Conservation (phyloP, 768 basidiomycete species). For the Mycena crocata region DNA sequence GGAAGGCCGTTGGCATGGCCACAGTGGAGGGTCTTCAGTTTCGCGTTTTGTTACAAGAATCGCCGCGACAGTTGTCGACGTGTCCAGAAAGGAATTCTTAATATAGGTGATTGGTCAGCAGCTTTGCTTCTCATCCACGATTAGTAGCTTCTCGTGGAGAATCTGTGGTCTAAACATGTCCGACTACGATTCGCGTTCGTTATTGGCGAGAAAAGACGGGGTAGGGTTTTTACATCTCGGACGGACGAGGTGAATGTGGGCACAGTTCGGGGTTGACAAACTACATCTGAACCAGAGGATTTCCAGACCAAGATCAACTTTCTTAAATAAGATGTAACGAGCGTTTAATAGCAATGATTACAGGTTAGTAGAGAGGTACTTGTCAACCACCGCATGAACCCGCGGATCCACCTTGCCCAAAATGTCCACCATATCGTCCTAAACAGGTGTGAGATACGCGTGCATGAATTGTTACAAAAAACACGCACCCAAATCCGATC, state of each 20-base stretch:
- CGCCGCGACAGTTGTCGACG: constrained; percentile 41
- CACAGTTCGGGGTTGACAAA: too few species aligned
- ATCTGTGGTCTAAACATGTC: too few species aligned
- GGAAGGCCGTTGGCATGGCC: constrained; percentile 81
- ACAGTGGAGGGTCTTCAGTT: constrained; percentile 30
- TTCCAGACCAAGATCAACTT: too few species aligned
- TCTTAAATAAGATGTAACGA: too few species aligned
- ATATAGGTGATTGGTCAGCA: constrained; percentile 12
- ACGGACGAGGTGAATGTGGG: too few species aligned
- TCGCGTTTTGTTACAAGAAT: constrained; percentile 30
- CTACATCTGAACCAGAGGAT: too few species aligned
- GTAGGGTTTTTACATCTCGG: too few species aligned
- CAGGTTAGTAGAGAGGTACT: constrained; percentile 42
- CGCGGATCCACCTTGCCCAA: constrained; percentile 13
- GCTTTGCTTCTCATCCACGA: neutral
- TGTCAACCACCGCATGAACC: neutral
- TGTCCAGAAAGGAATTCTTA: constrained; percentile 27
- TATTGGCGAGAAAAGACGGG: too few species aligned
- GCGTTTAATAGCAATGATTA: too few species aligned
- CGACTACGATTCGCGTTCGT: too few species aligned
- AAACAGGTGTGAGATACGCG: neutral
- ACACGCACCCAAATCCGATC: neutral
- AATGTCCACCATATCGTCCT: constrained; percentile 5
- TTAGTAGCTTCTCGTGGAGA: too few species aligned
- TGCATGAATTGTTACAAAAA: too few species aligned